Evolutionary conservation across 2,329 filamentous ascomycete species (phyloP), one percentile per base, ranked within the genome.

Genomic region (Rutstroemia sp.): DNA sequence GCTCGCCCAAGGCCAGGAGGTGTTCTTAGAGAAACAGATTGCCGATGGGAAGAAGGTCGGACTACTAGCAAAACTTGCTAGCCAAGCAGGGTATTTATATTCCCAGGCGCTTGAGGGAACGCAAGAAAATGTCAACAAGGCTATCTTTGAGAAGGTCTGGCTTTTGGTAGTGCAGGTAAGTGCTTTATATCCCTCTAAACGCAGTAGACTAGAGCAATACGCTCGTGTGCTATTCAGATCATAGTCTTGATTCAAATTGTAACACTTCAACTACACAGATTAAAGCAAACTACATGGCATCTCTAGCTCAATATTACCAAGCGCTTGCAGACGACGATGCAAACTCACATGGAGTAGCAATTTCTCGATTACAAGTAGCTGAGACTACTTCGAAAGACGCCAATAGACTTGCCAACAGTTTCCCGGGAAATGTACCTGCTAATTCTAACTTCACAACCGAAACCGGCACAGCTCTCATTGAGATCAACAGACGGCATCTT

Each of bases 1-100:
- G 80, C 81, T 99, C 55, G 95, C 92, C 1, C 94, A 99, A 72
- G 92, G 88, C 4, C 95, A 99, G 71, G 94, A 99, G 71, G 90
- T 97, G 2, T 99, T 99, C 65, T 77, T 99, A 30, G 95, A 99
- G 74, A 97, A 96, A 74, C 94, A 97, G 72, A 84, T 95, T 61
- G 80, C 86, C 14, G 94, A 97, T 69, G 84, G 88, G 61, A 99
- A 97, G 75, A 99, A 97, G 73, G 83, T 89, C 27, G 92, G 88
- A 6, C 76, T 99, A 61, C 75, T 99, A 60, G 95, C 94, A 4
- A 99, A 99, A 72, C 76, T 99, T 55, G 89, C 94, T 14, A 90
- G 91, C 56, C 94, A 99, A 67, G 89, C 92, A 2, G 88, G 87
- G 3, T 92, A 89, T 69, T 75, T 99, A 3, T 99, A 96, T 69